Conservation (phyloP, 1,284 basidiomycete species). For the Ceratobasidium papillatum region DNA sequence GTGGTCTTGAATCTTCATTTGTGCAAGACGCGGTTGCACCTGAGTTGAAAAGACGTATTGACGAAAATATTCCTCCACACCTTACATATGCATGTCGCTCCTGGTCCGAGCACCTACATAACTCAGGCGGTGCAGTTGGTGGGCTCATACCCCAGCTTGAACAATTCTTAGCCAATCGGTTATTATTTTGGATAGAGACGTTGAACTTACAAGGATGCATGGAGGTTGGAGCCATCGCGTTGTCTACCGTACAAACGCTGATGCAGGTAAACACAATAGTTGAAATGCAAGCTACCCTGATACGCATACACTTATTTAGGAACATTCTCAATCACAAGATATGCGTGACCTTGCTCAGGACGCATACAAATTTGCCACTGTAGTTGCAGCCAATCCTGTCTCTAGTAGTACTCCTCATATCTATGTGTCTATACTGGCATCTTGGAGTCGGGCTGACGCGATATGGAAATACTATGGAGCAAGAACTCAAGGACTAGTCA, state of each 20-base stretch:
- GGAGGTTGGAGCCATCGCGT: background rate
- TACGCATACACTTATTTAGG: background rate
- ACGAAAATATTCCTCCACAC: background rate
- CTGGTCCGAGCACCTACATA: background rate
- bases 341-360: background rate
- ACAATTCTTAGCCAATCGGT: background rate
- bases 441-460: background rate
- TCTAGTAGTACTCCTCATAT: constrained; percentile 26
- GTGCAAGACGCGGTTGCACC: background rate
- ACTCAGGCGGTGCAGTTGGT: too few relatives aligned
- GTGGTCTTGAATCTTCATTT: constrained; percentile 7
- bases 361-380: background rate
- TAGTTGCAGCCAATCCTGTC: background rate
- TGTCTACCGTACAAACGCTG: background rate
- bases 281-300: background rate
- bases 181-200: background rate
- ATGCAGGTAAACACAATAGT: background rate
- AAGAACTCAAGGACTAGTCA: background rate
- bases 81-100: background rate
- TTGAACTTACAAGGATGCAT: background rate
- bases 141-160: background rate
- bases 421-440: background rate
- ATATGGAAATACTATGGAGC: background rate
- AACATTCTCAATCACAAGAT: background rate
- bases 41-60: background rate